Conservation (phyloP, 2,329 filamentous ascomycete species). For the Aurifilum marmelostoma region DNA sequence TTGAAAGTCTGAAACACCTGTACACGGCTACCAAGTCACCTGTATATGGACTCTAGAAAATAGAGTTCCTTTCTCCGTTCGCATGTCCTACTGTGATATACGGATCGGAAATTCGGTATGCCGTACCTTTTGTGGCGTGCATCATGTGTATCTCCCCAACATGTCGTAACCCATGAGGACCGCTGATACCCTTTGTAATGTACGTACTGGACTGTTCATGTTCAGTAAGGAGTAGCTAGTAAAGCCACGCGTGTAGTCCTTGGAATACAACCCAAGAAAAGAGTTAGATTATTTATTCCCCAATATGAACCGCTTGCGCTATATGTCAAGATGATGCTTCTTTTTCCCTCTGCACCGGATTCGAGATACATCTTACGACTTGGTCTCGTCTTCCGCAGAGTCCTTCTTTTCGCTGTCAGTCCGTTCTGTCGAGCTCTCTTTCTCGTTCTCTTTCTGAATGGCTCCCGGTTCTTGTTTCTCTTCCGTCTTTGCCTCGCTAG, state of each 20-base stretch:
- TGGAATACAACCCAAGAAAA: conserved; percentile 12
- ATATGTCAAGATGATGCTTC: conserved; percentile 12
- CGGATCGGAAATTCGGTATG: too few species aligned
- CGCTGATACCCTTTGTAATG: neutral
- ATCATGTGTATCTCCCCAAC: too few species aligned
- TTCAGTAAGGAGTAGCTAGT: neutral
- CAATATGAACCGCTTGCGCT: conserved; percentile 17
- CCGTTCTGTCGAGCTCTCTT: neutral
- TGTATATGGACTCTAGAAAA: neutral
- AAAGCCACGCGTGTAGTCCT: conserved; percentile 1
- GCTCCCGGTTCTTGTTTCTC: conserved; percentile 29
- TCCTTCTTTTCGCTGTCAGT: conserved; percentile 11
- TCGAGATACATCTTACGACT: neutral
- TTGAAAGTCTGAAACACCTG: neutral
- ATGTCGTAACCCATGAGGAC: too few species aligned
- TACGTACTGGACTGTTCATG: neutral
- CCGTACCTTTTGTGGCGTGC: too few species aligned
- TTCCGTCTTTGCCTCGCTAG: conserved; percentile 28
- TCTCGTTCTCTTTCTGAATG: conserved; percentile 7
- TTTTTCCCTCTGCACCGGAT: neutral
- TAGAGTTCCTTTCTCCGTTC: too few species aligned
- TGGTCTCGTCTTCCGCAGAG: conserved; percentile 7
- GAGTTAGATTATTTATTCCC: conserved; percentile 16
- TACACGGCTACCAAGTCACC: neutral
- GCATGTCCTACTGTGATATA: too few species aligned